Percentiles rank a stretch among this genome's conserved stretches.
phyloP scores from a whole-genome alignment of 106 monocot genomes.

The Allium sativum region DNA sequence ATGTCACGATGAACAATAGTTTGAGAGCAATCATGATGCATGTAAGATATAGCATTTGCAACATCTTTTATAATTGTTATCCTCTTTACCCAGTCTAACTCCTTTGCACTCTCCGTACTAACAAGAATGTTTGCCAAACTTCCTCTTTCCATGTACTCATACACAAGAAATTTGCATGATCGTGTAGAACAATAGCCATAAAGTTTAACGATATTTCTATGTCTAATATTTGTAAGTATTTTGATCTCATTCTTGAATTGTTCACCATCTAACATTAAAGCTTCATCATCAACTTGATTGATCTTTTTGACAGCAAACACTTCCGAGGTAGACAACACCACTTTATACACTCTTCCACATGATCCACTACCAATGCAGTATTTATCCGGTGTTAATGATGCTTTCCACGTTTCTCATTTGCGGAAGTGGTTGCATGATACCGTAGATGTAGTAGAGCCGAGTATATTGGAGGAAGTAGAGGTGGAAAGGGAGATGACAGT shows the following conservation, averaged over 20 bases:
- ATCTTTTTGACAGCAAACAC: constrained; percentile 22
- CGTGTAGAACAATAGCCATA: constrained; percentile 22
- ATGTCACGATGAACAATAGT: constrained; percentile 33
- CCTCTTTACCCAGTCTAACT: constrained; percentile 28
- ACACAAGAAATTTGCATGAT: constrained; percentile 18
- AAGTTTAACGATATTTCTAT: constrained; percentile 30
- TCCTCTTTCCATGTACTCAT: constrained; percentile 31
- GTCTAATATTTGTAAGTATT: constrained; percentile 16
- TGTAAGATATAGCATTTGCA: constrained; percentile 25
- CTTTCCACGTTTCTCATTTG: constrained; percentile 22
- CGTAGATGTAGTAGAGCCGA: not conserved
- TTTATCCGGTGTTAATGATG: too few species aligned
- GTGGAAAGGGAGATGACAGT: too few species aligned
- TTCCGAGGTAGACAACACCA: constrained; percentile 1
- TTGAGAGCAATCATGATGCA: constrained; percentile 32
- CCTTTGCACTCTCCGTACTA: not conserved
- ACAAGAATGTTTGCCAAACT: constrained; percentile 9
- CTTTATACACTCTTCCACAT: constrained; percentile 27
- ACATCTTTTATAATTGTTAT: constrained; percentile 13
- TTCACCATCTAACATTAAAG: not conserved
- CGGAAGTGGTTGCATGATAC: constrained; percentile 21
- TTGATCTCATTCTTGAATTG: constrained; percentile 16
- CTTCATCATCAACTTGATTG: constrained; percentile 1
- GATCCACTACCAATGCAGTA: constrained; percentile 23
- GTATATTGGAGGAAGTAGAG: too few species aligned